Percentiles rank a stretch among this genome's conserved stretches.
Conservation (phyloP, 129 eudicot genomes). For the Smallanthus sonchifolius region DNA sequence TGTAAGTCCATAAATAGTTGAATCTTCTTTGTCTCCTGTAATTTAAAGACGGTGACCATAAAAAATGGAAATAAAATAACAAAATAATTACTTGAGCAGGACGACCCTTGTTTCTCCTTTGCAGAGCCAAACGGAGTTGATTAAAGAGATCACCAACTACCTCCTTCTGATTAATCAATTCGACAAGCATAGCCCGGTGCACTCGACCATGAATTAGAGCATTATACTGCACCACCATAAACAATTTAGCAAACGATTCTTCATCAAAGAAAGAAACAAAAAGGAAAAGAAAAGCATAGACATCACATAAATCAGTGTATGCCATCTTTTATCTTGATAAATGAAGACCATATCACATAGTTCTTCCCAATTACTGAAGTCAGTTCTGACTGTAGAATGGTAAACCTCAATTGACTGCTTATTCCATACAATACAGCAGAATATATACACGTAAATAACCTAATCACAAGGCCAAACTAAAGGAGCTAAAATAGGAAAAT, state of each 20-base stretch:
- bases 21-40: not conserved
- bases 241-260: slow-evolving; percentile 10
- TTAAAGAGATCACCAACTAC: slow-evolving; percentile 90
- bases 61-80: not conserved
- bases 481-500: too few relatives aligned
- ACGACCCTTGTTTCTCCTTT: slow-evolving; percentile 71
- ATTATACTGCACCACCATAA: slow-evolving; percentile 61
- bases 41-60: not conserved
- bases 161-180: slow-evolving; percentile 86
- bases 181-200: slow-evolving; percentile 70
- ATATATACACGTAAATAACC: too few relatives aligned
- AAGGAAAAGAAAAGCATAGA: not conserved
- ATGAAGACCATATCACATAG: not conserved
- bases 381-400: not conserved
- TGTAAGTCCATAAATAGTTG: not conserved
- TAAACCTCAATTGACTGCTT: too few relatives aligned
- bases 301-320: not conserved
- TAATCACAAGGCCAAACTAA: too few relatives aligned
- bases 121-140: slow-evolving; percentile 94
- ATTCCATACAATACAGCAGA: too few relatives aligned
- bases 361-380: not conserved
- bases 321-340: not conserved
- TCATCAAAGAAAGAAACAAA: not conserved
- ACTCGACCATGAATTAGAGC: slow-evolving; percentile 72
- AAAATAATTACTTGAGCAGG: slow-evolving; percentile 80